Conservation (phyloP, 345 rosid genomes). For the Iberis pinnata region DNA sequence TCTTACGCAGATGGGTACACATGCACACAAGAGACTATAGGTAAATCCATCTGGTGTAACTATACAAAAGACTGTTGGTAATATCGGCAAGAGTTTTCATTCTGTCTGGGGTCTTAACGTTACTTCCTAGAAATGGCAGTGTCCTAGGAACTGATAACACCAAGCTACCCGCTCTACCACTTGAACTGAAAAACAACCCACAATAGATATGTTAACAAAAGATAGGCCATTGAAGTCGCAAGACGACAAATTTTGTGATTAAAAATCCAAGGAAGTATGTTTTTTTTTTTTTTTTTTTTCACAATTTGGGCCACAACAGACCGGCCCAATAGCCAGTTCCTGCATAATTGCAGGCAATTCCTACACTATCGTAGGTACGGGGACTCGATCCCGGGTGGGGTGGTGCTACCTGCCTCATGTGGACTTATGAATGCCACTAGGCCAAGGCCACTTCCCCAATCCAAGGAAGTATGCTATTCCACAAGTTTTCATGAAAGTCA, state of each 20-base stretch:
- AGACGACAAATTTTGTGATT: too few relatives aligned
- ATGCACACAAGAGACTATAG: too few relatives aligned
- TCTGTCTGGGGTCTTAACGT: slow-evolving; percentile 69
- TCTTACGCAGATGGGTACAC: slow-evolving; percentile 44
- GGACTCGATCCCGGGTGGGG: too few relatives aligned
- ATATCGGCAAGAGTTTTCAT: slow-evolving; percentile 85
- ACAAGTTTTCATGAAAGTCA: neutral
- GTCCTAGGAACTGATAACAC: slow-evolving; percentile 49
- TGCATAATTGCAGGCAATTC: too few relatives aligned
- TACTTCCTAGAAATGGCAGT: slow-evolving; percentile 90
- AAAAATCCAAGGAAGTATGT: too few relatives aligned
- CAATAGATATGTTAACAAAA: neutral
- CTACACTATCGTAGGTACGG: too few relatives aligned
- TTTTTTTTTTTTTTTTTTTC: too few relatives aligned
- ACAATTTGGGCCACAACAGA: too few relatives aligned
- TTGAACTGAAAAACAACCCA: slow-evolving; percentile 32
- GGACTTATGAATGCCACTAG: too few relatives aligned
- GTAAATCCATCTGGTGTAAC: slow-evolving; percentile 51
- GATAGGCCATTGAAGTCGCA: too few relatives aligned
- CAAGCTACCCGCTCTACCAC: slow-evolving; percentile 68
- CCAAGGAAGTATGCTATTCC: neutral
- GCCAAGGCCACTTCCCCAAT: neutral
- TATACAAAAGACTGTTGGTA: slow-evolving; percentile 55
- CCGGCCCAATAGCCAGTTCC: too few relatives aligned
- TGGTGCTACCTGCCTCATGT: too few relatives aligned